Conservation (phyloP, 208 protist species). For the Phytomonas sp. region DNA sequence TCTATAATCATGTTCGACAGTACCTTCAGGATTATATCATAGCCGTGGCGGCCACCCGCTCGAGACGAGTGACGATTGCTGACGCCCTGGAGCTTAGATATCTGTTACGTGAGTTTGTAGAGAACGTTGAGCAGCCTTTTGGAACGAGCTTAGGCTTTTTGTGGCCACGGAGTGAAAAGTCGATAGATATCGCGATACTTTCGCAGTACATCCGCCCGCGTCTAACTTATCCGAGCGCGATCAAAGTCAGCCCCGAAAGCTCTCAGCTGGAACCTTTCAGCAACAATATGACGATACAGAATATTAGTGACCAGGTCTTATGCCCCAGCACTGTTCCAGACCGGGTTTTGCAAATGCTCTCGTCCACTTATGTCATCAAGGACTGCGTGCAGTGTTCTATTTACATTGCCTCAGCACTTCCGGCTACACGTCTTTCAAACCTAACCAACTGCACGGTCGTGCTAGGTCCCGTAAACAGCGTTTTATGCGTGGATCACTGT, state of each 20-base stretch:
- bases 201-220: slow-evolving; percentile 85
- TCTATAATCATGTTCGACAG: slow-evolving; percentile 64
- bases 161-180: slow-evolving; percentile 74
- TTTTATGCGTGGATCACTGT: slow-evolving; percentile 76
- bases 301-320: neutral
- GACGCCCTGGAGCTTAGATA: slow-evolving; percentile 78
- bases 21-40: slow-evolving; percentile 84
- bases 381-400: slow-evolving; percentile 65
- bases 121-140: slow-evolving; percentile 81
- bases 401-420: slow-evolving; percentile 73
- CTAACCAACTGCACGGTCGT: slow-evolving; percentile 85
- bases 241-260: neutral
- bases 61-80: slow-evolving; percentile 51
- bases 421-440: slow-evolving; percentile 67
- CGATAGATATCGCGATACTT: slow-evolving; percentile 75
- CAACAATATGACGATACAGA: slow-evolving; percentile 11
- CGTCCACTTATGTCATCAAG: slow-evolving; percentile 61
- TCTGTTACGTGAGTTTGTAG: slow-evolving; percentile 78
- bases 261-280: neutral
- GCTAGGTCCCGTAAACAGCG: slow-evolving; percentile 72
- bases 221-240: neutral
- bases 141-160: slow-evolving; percentile 73
- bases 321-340: neutral
- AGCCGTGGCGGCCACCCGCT: slow-evolving; percentile 54
- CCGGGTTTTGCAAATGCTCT: slow-evolving; percentile 27